Base-by-base conservation (phyloP, 1,284 basidiomycete species). In the Pulchroboletus neoregius region DNA sequence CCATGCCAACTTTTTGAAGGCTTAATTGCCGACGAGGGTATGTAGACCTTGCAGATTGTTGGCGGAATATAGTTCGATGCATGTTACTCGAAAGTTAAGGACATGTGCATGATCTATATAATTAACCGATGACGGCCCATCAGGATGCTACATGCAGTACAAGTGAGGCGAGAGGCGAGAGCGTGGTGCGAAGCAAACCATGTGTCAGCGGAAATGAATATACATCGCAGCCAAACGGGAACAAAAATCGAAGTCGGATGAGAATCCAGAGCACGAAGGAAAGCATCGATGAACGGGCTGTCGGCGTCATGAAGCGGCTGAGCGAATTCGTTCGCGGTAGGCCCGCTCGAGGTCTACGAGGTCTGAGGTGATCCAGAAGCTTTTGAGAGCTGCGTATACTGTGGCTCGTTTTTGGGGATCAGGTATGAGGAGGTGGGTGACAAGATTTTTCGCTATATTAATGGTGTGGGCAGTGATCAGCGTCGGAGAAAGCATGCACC, bases 1-100 rank as follows among this genome's bases (percentile, higher is more conserved):
- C 71, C 87, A 90, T 49, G 84, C 86, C 20, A 82, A 83, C 58
- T 86, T 87, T 63, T 67, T 89, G 53, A 87, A 87, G 60, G 82
- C 79, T 28, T 86, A 57, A 74, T 53, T 32, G 31, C 20, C 6
- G 22, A 44, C 34, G 37, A 40, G 35, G 37, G 8, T 22, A 10
- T 28, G 37, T 32, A 35, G 31, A 30, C 13, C 24, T 38, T 10
- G 23, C 30, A 26, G 13, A 31, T 28, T 22, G 32, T 48, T 40
- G 43, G 42, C 9, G 9, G 23, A 42, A 49, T 49, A 45, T 31
- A 41, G 15, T 39, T 41, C 41, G 52, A 24, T 32, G 47, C 27
- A 39, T 26, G n/a, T 24, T 45, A 27, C 24, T 46, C 22, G 34
- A 42, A 32, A 34, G 30, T 27, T 7, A 30, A 44, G 16, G 36